Evolutionary conservation across 2,329 filamentous ascomycete genomes (phyloP), one percentile per base, ranked within the genome.

Genomic region (Alternaria novae-zelandiae): DNA sequence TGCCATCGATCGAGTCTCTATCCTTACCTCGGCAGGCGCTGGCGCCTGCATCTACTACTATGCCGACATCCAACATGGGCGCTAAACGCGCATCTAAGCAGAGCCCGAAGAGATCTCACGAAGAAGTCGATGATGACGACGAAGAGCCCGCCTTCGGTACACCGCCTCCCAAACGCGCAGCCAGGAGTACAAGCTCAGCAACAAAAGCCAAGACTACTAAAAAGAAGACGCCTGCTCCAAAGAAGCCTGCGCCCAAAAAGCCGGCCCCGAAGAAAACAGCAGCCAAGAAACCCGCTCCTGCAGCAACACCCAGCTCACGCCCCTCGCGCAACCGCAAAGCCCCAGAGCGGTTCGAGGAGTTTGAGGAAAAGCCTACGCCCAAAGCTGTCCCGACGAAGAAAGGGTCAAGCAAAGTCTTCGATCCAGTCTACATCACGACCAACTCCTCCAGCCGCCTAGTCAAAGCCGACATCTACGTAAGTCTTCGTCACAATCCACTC

Each of bases 391-490:
- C 63, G 7, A 25, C 49, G 6, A 73, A 67, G 44, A 64, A 68
- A 17, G 47, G 46, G 1, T 7, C 25, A 2, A 68, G 68, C 57
- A 76, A 69, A 32, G 70, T 75, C 25, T 79, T 74, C 54, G 70
- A 77, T 12, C 74, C 78, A 0, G 54, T 68, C 56, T 77, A 71
- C 61, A 70, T 78, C 21, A 77, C 77, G 5, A 76, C 77, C 28
- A 72, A 78, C 54, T 67, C 75, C 7, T 70, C 67, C 15, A 73
- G 68, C 20, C 74, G 73, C 12, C 67, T 81, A 4, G 70, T 57
- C 7, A 77, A 76, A 54, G 73, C 70, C 15, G 77, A 80, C 58
- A 51, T 80, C 46, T 76, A 75, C 54, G 72, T 70, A 68, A 50
- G 65, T 63, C 23, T 17, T 8, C 8, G 3, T 41, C 32, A 4